Percentiles rank a stretch among this genome's conserved stretches.
Conservation (phyloP, 1,284 basidiomycete species). For the Malassezia restricta region DNA sequence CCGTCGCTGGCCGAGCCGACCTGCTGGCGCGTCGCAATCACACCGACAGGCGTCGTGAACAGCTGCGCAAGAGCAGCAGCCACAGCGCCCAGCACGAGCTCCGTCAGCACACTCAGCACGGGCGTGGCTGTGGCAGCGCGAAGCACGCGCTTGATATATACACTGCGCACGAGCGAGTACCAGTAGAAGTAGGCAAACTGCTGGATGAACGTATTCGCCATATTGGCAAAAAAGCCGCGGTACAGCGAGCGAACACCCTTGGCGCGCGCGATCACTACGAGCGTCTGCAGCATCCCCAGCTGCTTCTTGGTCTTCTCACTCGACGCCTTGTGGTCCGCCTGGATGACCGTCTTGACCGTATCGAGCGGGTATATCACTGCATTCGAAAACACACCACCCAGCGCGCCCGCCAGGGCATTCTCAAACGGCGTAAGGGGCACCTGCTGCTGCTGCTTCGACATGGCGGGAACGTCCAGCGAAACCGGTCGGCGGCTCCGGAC, state of each 20-base stretch:
- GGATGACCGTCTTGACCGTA: slow-evolving; percentile 89
- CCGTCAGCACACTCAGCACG: slow-evolving; percentile 33
- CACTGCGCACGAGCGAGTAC: slow-evolving; percentile 75
- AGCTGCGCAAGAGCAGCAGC: slow-evolving; percentile 92
- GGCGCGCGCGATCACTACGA: slow-evolving; percentile 32
- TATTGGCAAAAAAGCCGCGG: slow-evolving; percentile 87
- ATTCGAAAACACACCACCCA: slow-evolving; percentile 57
- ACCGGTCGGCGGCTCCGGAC: too few species aligned
- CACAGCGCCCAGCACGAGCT: slow-evolving; percentile 69
- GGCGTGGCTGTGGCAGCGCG: slow-evolving; percentile 6
- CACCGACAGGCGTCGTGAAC: slow-evolving; percentile 94
- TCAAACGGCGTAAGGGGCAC: slow-evolving; percentile 71
- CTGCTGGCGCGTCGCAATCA: slow-evolving; percentile 95
- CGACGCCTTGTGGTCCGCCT: slow-evolving; percentile 52
- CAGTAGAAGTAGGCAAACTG: slow-evolving; percentile 99
- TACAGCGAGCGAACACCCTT: slow-evolving; percentile 58
- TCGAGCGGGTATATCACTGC: slow-evolving; percentile 84
- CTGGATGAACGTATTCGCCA: slow-evolving; percentile 90
- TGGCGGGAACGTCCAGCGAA: background rate
- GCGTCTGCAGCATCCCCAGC: slow-evolving; percentile 34
- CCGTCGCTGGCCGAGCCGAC: slow-evolving; percentile 41
- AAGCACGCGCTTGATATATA: slow-evolving; percentile 51
- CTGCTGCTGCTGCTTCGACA: background rate
- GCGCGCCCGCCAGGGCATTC: slow-evolving; percentile 80
- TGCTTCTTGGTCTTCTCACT: slow-evolving; percentile 46